These are phyloP conservation scores for Pseudohalonectria lignicola DNA, from an alignment of 2,329 filamentous ascomycete genomes.

Conservation along the genomic window DNA sequence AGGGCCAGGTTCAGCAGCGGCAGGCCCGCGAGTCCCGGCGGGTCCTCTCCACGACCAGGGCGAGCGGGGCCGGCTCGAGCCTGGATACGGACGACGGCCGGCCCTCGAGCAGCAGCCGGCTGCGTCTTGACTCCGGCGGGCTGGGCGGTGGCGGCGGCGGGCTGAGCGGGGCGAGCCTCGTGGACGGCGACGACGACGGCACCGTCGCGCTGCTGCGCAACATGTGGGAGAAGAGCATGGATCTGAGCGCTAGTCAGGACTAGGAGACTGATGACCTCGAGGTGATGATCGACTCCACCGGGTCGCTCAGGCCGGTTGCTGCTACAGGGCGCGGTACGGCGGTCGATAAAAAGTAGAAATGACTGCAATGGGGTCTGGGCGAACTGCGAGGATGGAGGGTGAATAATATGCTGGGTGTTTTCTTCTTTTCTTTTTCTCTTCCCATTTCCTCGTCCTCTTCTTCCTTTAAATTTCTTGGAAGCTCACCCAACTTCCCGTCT, in stretches of 20 bases:
- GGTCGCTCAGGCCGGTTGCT: neutral
- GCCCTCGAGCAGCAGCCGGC: too few species aligned
- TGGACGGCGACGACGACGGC: constrained; percentile 38
- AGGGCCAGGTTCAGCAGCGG: constrained; percentile 3
- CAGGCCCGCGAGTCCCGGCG: constrained; percentile 4
- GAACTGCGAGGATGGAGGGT: neutral
- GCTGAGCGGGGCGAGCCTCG: constrained; percentile 38
- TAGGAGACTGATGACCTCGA: constrained; percentile 15
- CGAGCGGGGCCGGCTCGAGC: constrained; percentile 23
- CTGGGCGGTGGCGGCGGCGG: constrained; percentile 8
- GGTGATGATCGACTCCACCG: neutral
- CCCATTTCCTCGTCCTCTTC: too few species aligned
- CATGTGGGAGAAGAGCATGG: constrained; percentile 51
- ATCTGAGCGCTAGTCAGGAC: constrained; percentile 44
- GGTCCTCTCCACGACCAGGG: constrained; percentile 6
- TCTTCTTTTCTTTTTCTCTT: too few species aligned
- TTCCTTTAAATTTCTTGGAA: too few species aligned
- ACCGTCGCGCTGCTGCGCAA: constrained; percentile 41
- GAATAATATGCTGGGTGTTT: too few species aligned
- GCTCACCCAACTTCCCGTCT: too few species aligned
- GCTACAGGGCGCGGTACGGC: too few species aligned
- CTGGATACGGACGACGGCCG: constrained; percentile 34
- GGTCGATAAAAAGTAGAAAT: neutral
- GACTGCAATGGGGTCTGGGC: neutral
- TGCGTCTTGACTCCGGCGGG: too few species aligned